Evolutionary conservation across 257 asterid genomes (phyloP).

Genomic region (Cynanchum wilfordii): DNA sequence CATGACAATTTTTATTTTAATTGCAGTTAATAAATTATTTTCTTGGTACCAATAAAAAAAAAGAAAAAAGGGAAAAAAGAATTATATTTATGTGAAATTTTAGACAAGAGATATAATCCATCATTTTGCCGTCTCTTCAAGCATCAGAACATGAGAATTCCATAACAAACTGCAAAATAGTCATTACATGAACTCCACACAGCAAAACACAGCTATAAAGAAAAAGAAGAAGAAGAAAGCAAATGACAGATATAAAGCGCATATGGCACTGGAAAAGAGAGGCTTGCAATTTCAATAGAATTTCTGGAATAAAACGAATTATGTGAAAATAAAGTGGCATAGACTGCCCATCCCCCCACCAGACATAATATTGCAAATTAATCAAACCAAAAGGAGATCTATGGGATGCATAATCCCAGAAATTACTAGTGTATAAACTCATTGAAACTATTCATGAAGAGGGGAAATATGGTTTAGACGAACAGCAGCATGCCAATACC

Average conservation of each 20-base stretch:
- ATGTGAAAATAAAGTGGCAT: constrained; percentile 1
- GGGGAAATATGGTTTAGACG: constrained; percentile 9
- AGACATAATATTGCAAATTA: constrained; percentile 20
- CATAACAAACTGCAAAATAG: not conserved
- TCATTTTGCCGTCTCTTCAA: not conserved
- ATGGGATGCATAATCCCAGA: constrained; percentile 16
- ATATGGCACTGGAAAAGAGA: not conserved
- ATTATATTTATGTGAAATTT: too few species aligned
- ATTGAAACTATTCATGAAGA: constrained; percentile 17
- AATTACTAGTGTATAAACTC: constrained; percentile 15
- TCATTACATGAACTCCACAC: not conserved
- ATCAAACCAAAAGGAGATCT: constrained; percentile 11
- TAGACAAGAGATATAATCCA: too few species aligned
- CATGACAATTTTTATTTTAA: too few species aligned
- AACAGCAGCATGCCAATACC: constrained; percentile 23
- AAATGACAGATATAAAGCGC: not conserved
- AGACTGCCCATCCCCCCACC: constrained; percentile 14
- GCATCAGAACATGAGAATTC: not conserved
- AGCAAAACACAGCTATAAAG: not conserved
- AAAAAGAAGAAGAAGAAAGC: not conserved
- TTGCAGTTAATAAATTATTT: too few species aligned
- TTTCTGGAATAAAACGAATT: not conserved
- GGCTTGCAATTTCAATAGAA: not conserved
- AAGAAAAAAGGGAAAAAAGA: too few species aligned
- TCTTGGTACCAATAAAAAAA: too few species aligned